A percentile compares a stretch with the other conserved stretches of the same genome.
Evolutionary conservation across 805 yeast genomes (phyloP).

Genomic region (Starmera dryadoides): DNA sequence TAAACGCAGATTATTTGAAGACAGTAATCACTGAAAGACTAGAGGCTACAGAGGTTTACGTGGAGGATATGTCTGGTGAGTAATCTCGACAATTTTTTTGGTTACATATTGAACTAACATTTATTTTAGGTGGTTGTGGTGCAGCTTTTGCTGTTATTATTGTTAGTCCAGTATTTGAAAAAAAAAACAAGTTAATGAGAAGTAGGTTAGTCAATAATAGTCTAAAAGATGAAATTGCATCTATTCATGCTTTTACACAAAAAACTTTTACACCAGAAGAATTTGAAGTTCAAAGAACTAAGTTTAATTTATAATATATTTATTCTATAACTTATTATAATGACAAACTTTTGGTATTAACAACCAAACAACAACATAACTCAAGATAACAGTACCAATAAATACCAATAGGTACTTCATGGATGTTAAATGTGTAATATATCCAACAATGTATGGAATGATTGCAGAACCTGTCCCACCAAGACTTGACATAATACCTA

Average conservation of each 20-base stretch:
- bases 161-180: slow-evolving; percentile 63
- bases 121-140: slow-evolving; percentile 67
- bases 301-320: slow-evolving; percentile 11
- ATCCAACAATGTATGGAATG: slow-evolving; percentile 60
- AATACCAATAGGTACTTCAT: slow-evolving; percentile 20
- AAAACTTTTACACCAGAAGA: slow-evolving; percentile 85
- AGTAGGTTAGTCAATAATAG: slow-evolving; percentile 79
- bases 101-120: neutral
- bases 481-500: slow-evolving; percentile 69
- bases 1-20: slow-evolving; percentile 34
- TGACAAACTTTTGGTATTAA: neutral
- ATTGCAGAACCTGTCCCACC: slow-evolving; percentile 85
- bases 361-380: slow-evolving; percentile 8
- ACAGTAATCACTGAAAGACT: slow-evolving; percentile 45
- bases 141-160: slow-evolving; percentile 94
- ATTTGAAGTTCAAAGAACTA: slow-evolving; percentile 41
- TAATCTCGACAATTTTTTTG: neutral
- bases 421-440: slow-evolving; percentile 19
- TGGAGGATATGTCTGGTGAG: slow-evolving; percentile 52
- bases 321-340: too few species aligned
- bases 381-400: slow-evolving; percentile 1
- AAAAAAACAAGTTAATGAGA: slow-evolving; percentile 79
- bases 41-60: slow-evolving; percentile 60
- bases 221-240: slow-evolving; percentile 75
- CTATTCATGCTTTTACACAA: slow-evolving; percentile 93